Base-by-base conservation (phyloP, 352 stramenopile species). In the Pythium dissimile region DNA sequence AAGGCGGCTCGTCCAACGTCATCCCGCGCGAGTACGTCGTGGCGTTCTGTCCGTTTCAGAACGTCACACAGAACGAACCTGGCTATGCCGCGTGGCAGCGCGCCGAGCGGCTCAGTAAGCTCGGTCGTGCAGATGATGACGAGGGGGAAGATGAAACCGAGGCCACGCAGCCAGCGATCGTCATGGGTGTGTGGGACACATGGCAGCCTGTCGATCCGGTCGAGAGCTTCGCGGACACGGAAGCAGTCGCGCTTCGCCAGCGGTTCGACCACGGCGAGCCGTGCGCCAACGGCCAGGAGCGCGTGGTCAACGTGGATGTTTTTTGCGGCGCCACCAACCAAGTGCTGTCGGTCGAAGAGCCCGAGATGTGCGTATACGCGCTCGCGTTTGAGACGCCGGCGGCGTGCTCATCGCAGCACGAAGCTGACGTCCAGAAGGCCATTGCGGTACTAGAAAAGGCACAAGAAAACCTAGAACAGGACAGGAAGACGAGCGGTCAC, bases 321-420 rank as follows among this genome's bases (percentile, higher is more conserved):
- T 75, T 69, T 18, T 98, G 93, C 64, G 89, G 88, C 12, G 42
- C 55, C 11, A 64, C 66, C 10, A 94, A 90, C 50, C 84, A 78
- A 39, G 59, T 98, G 1, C 12, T 94, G n/a, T 83, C 75, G 9
- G 80, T 96, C 7, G 84, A 97, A 46, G 93, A 98, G 68, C 77
- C 82, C 26, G 75, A 94, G 49, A 97, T 94, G 62, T 98, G 93
- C 57, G 61, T 84, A 28, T 98, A 98, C 66, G 72, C 82, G 13
- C 73, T 97, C 46, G 59, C 52, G 41, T 95, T 98, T 50, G 84
- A 71, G 49, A 87, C 81, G 0, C 77, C 81, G 0, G 81, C 77
- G 2, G 80, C 76, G 8, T 94, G 81, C 16, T 37, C 34, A 3
- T 6, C 12, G 0, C 13, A 48, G 9, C 31, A 58, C n/a, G 39